Evolutionary conservation across 495 filamentous ascomycete genomes (phyloP).

Genomic region (Penicillium alfredii): DNA sequence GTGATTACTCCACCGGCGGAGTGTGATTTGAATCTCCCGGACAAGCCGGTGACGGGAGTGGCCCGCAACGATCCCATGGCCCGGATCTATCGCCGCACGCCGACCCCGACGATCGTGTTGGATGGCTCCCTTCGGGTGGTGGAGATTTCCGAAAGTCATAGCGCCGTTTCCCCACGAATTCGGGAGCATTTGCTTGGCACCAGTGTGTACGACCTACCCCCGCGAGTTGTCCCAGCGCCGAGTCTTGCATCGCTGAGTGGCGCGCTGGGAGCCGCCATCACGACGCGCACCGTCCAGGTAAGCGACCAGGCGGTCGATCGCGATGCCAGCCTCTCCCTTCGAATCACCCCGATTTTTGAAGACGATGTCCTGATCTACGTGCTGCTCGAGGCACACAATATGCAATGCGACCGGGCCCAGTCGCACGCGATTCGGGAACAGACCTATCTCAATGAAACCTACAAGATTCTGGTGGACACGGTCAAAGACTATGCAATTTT

Average conservation of each 20-base stretch:
- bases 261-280: constrained; percentile 41
- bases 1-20: constrained; percentile 25
- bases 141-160: constrained; percentile 46
- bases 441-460: constrained; percentile 50
- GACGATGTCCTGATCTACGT: constrained; percentile 39
- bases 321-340: constrained; percentile 30
- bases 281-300: constrained; percentile 27
- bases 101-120: constrained; percentile 46
- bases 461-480: constrained; percentile 56
- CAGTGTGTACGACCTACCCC: constrained; percentile 38
- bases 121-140: constrained; percentile 40
- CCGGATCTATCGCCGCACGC: constrained; percentile 44
- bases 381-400: constrained; percentile 40
- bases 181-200: constrained; percentile 36
- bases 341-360: constrained; percentile 50
- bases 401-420: constrained; percentile 11
- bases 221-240: constrained; percentile 28
- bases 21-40: constrained; percentile 8
- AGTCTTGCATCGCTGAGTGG: constrained; percentile 35
- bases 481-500: constrained; percentile 66
- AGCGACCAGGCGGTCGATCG: constrained; percentile 23
- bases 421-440: constrained; percentile 29
- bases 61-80: constrained; percentile 14
- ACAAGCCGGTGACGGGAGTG: too few relatives aligned
- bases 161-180: constrained; percentile 28